Base-by-base conservation (phyloP, 108 stramenopile genomes). In the Nitzschia inconspicua region DNA sequence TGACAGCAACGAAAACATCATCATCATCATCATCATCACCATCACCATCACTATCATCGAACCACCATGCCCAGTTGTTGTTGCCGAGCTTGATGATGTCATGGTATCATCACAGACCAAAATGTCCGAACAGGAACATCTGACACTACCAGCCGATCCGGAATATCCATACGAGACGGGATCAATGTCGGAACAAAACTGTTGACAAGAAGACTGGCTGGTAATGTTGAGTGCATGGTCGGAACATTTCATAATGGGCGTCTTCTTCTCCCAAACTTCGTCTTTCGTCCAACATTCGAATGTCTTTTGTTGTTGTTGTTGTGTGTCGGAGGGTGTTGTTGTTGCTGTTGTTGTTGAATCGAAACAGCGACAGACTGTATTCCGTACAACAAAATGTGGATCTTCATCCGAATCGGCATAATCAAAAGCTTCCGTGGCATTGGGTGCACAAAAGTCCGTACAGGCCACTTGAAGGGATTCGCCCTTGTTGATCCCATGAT, bases 141-240 rank as follows among this genome's bases (percentile, higher is more conserved):
- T 23, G 20, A 31, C 4, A 11, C 23, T 37, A 6, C 39, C 65
- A 26, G 36, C 46, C 25, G 13, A 34, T 16, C 65, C 65, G 14
- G 29, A 7, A 47, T 34, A 66, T 3, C 22, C 4, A 30, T 35
- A 57, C 6, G 65, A 44, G 6, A 39, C n/a, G 11, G 65, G 65
- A 40, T 66, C 65, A 55, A 66, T 57, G 25, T 25, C 32, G 14
- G 29, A 16, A 31, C 65, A 66, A 57, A 48, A 66, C 3, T 66
- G 36, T 40, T 66, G 44, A 36, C 65, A 66, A 14, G 56, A 49
- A 23, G 65, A 23, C 20, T 10, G 11, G 19, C 54, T 56, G 10
- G 46, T 48, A 20, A 66, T 66, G 25, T 49, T 46, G 47, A 49
- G 57, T 25, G 36, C 47, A n/a, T n/a, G n/a, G 16, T 28, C 55